A percentile compares a stretch with the other conserved stretches of the same genome.
These are phyloP conservation scores for Boletus coccyginus DNA, from an alignment of 768 basidiomycete genomes.

Conservation along the genomic window DNA sequence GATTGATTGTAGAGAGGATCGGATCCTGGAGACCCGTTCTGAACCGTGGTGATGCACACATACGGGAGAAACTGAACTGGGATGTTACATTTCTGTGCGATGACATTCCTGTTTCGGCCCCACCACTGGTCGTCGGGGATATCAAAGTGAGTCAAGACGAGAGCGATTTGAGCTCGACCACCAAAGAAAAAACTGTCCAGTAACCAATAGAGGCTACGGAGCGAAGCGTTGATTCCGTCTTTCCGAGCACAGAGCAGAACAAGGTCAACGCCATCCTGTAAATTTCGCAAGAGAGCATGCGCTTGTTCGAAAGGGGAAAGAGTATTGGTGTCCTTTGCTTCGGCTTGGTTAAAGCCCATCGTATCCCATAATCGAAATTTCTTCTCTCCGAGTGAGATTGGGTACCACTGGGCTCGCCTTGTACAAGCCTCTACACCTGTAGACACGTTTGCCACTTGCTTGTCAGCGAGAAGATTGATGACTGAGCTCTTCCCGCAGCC, in stretches of 20 bases:
- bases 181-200: slow-evolving; percentile 39
- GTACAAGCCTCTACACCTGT: slow-evolving; percentile 34
- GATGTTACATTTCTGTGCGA: slow-evolving; percentile 17
- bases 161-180: slow-evolving; percentile 33
- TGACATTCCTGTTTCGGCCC: slow-evolving; percentile 27
- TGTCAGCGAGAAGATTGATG: slow-evolving; percentile 28
- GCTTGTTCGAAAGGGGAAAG: slow-evolving; percentile 29
- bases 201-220: slow-evolving; percentile 36
- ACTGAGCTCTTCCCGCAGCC: slow-evolving; percentile 33
- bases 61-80: slow-evolving; percentile 8
- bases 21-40: not conserved
- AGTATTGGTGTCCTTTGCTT: slow-evolving; percentile 9
- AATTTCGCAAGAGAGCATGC: slow-evolving; percentile 31
- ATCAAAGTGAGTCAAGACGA: slow-evolving; percentile 41
- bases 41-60: slow-evolving; percentile 21
- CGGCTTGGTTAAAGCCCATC: slow-evolving; percentile 31
- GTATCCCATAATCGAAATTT: slow-evolving; percentile 34
- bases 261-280: slow-evolving; percentile 37
- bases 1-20: slow-evolving; percentile 10
- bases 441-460: slow-evolving; percentile 28
- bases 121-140: slow-evolving; percentile 37
- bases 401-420: slow-evolving; percentile 21
- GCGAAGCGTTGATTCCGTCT: slow-evolving; percentile 35
- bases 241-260: slow-evolving; percentile 40
- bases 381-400: slow-evolving; percentile 17